A percentile compares a stretch with the other conserved stretches of the same genome.
Conservation (phyloP, 176 grass and related monocot genomes). For the Calamus simplicifolius region DNA sequence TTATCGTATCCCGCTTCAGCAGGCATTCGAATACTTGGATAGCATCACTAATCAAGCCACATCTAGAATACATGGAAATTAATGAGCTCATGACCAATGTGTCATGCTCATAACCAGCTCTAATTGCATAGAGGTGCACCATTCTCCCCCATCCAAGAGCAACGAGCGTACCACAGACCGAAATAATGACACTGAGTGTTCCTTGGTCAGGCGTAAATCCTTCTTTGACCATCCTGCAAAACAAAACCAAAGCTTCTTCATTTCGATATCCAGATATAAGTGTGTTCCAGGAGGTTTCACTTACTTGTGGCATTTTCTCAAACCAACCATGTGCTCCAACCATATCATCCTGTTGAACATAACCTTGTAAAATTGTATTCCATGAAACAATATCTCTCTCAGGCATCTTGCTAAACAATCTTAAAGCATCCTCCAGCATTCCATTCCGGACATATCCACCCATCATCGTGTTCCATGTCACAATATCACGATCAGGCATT, state of each 20-base stretch:
- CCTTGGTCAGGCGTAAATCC: conserved; percentile 59
- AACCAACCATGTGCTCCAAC: conserved; percentile 50
- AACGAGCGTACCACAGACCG: conserved; percentile 57
- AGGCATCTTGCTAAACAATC: conserved; percentile 52
- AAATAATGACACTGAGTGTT: conserved; percentile 42
- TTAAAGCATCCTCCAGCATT: conserved; percentile 53
- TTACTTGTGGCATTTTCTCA: conserved; percentile 40
- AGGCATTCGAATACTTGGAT: conserved; percentile 42
- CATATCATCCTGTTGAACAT: conserved; percentile 48
- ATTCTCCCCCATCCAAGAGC: conserved; percentile 57
- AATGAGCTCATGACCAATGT: conserved; percentile 68
- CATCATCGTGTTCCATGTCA: conserved; percentile 82
- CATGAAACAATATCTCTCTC: conserved; percentile 54
- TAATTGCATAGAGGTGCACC: conserved; percentile 45
- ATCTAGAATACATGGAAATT: conserved; percentile 71
- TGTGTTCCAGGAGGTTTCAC: conserved; percentile 66
- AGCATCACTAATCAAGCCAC: conserved; percentile 49
- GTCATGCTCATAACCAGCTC: conserved; percentile 54
- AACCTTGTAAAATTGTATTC: conserved; percentile 73
- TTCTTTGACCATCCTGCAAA: conserved; percentile 44
- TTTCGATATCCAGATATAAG: conserved; percentile 55
- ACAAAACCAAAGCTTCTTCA: conserved; percentile 41
- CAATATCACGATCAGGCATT: conserved; percentile 47
- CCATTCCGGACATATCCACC: conserved; percentile 43
- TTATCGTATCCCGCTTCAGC: conserved; percentile 41